Evolutionary conservation across 306 rosid species (phyloP), one percentile per base, ranked within the genome.

Genomic region (Astragalus membranaceus): DNA sequence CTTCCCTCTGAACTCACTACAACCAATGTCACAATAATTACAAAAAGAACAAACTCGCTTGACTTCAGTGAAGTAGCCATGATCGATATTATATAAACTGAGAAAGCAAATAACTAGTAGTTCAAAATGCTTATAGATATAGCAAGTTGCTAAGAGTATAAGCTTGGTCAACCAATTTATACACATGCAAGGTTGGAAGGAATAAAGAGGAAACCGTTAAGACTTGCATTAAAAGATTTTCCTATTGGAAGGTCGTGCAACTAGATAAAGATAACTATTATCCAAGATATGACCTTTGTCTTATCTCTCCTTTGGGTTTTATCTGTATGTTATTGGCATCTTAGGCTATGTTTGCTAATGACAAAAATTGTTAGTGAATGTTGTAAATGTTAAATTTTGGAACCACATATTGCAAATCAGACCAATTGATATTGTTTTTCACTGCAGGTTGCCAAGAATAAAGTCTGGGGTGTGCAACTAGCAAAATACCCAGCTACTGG

Each of bases 51-150:
- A 51, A 41, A 11, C 12, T 8, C 11, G 3, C 8, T 12, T 14
- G 64, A 29, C 80, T 50, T 76, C 33, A 32, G 5, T 51, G 57
- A 36, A 76, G 75, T 39, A 6, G 64, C 64, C 80, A 75, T 75
- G 7, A 2, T 36, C 15, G 41, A n/a, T n/a, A n/a, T n/a, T n/a
- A n/a, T 43, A 8, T 6, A 70, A 15, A 4, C 17, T 39, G 54
- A 69, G 52, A 36, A 60, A 29, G 8, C 5, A 72, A 5, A 6
- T 35, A 26, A 26, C 30, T 26, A 56, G 15, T 15, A 36, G 20
- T 14, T 74, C 9, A 54, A 43, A 43, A 20, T 51, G 73, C 52
- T 64, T 52, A 15, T 8, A 7, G 44, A 26, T 26, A 26, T 26
- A 26, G 3, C 30, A 11, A 12, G 58, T 53, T 5, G 72, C 48